Evolutionary conservation across 2,329 filamentous ascomycete genomes (phyloP).

Genomic region (Talaromyces amestolkiae): DNA sequence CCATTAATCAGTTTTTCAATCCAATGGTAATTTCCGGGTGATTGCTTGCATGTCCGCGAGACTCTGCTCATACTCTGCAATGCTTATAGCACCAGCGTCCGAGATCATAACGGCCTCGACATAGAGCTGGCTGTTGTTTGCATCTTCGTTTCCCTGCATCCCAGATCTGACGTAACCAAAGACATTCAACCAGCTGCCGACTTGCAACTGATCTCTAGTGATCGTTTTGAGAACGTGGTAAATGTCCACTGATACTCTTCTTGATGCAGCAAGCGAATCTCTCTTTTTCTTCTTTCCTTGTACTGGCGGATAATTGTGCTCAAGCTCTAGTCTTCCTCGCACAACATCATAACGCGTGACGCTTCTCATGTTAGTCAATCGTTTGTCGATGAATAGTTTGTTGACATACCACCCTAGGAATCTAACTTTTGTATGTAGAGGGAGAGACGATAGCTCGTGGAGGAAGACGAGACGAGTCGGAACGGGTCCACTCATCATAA

Average conservation of each 20-base stretch:
- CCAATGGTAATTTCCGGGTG: constrained; percentile 28
- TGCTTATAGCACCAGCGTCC: constrained; percentile 68
- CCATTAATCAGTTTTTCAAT: not conserved
- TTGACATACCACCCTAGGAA: constrained; percentile 78
- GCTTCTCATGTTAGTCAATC: constrained; percentile 39
- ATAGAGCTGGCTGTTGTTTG: constrained; percentile 31
- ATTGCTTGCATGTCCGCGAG: constrained; percentile 43
- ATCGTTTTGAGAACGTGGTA: constrained; percentile 67
- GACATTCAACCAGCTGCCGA: constrained; percentile 87
- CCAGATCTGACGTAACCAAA: constrained; percentile 66
- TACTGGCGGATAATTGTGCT: constrained; percentile 58
- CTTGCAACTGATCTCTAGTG: constrained; percentile 60
- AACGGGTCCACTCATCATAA: constrained; percentile 53
- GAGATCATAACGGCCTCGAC: constrained; percentile 78
- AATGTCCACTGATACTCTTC: constrained; percentile 61
- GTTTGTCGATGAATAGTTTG: not conserved
- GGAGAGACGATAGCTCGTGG: constrained; percentile 54
- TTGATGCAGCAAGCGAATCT: constrained; percentile 16
- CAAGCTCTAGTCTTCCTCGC: constrained; percentile 63
- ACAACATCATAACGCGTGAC: constrained; percentile 58
- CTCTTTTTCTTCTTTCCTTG: constrained; percentile 12
- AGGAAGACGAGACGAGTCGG: constrained; percentile 66
- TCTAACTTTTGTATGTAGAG: constrained; percentile 73
- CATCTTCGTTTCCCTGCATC: not conserved
- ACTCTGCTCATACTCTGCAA: constrained; percentile 68